A percentile compares a stretch with the other conserved stretches of the same genome.
Evolutionary conservation across 192 early-diverging fungal species (phyloP).

Genomic region (Spinellus fusiger): DNA sequence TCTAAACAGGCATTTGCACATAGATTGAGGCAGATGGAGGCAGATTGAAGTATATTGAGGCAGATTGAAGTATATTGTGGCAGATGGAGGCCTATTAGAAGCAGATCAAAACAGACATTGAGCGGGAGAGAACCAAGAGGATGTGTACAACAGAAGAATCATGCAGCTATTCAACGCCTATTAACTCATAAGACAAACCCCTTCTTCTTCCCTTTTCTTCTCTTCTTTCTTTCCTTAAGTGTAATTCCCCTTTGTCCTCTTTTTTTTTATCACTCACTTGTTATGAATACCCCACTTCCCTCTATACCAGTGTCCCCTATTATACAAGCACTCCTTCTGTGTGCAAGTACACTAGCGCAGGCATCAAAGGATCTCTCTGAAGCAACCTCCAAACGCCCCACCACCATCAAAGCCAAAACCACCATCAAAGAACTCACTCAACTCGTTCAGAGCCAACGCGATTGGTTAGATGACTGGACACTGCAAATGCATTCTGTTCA

Average conservation of each 20-base stretch:
- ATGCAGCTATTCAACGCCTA: too few species aligned
- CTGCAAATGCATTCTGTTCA: conserved; percentile 40
- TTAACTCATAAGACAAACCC: too few species aligned
- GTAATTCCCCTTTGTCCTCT: not conserved
- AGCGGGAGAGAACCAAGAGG: too few species aligned
- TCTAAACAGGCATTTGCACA: too few species aligned
- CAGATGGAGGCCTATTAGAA: too few species aligned
- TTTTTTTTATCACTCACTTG: not conserved
- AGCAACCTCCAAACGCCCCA: conserved; percentile 6
- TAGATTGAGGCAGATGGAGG: too few species aligned
- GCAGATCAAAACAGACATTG: too few species aligned
- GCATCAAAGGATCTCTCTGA: conserved; percentile 16
- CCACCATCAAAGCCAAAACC: not conserved
- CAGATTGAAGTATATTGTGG: too few species aligned
- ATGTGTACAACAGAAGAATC: too few species aligned
- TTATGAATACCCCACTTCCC: conserved; percentile 28
- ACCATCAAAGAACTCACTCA: conserved; percentile 14
- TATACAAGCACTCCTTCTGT: conserved; percentile 31
- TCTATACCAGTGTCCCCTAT: conserved; percentile 46
- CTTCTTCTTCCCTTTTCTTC: not conserved
- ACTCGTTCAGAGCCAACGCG: conserved; percentile 30
- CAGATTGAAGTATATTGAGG: too few species aligned
- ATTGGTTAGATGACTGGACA: conserved; percentile 37
- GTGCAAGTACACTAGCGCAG: conserved; percentile 27
- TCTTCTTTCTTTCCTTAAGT: not conserved